A percentile compares a stretch with the other conserved stretches of the same genome.
phyloP scores from a whole-genome alignment of 2,329 filamentous ascomycete species.

The Fusarium mangiferae region DNA sequence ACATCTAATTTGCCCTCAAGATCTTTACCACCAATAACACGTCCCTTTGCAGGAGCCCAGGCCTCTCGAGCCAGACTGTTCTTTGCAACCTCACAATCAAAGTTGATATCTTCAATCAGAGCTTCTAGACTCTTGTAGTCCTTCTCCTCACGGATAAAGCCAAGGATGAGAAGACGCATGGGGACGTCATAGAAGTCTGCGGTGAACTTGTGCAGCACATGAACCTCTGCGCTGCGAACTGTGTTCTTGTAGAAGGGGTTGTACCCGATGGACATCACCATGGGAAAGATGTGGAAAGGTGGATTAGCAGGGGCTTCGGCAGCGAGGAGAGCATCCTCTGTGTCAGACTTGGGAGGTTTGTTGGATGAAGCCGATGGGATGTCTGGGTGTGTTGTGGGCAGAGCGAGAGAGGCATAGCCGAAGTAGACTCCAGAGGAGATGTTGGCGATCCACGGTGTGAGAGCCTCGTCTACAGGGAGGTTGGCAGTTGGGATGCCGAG shows the following conservation, averaged over 20 bases:
- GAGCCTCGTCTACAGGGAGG: conserved; percentile 75
- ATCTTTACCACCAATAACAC: conserved; percentile 44
- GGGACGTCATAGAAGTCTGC: conserved; percentile 86
- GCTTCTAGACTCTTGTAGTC: conserved; percentile 88
- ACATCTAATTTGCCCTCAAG: conserved; percentile 49
- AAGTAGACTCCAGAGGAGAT: conserved; percentile 89
- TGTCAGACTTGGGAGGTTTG: conserved; percentile 14
- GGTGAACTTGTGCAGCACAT: conserved; percentile 81
- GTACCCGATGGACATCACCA: conserved; percentile 95
- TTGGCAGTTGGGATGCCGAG: conserved; percentile 98
- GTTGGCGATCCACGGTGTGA: conserved; percentile 68
- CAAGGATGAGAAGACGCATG: conserved; percentile 83
- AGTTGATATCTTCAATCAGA: conserved; percentile 86
- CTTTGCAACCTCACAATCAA: conserved; percentile 86
- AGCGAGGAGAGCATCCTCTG: conserved; percentile 28
- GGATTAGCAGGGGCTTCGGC: conserved; percentile 33
- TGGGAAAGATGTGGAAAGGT: conserved; percentile 71
- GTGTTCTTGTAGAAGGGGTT: conserved; percentile 98
- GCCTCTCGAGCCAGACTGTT: conserved; percentile 74
- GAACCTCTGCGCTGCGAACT: conserved; percentile 86
- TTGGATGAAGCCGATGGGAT: conserved; percentile 19
- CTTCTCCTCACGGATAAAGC: conserved; percentile 88
- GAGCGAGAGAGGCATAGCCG: conserved; percentile 82
- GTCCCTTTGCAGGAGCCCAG: conserved; percentile 63
- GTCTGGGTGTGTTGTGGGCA: conserved; percentile 61